phyloP scores from a whole-genome alignment of 2,329 filamentous ascomycete genomes.

The Polytolypa hystricis region DNA sequence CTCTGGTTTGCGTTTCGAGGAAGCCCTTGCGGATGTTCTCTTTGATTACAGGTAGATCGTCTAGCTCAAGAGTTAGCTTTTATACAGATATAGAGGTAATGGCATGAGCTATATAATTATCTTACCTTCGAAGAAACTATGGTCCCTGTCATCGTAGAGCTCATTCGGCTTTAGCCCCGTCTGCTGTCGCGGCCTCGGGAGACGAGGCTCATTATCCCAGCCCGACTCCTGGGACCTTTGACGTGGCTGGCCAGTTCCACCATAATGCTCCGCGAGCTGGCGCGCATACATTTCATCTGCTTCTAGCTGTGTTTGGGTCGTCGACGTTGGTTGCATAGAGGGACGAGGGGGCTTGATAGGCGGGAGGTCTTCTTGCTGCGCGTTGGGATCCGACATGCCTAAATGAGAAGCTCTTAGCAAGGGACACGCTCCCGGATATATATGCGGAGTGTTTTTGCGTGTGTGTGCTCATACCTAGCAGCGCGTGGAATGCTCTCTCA shows the following conservation, averaged over 20 bases:
- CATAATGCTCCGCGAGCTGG: constrained; percentile 85
- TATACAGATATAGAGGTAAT: constrained; percentile 11
- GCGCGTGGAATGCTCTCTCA: constrained; percentile 89
- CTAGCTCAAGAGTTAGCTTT: constrained; percentile 33
- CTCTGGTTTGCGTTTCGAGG: constrained; percentile 79
- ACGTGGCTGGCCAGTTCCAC: constrained; percentile 30
- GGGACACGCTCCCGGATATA: neutral
- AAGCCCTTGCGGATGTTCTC: constrained; percentile 94
- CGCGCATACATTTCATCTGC: constrained; percentile 86
- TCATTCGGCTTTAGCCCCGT: constrained; percentile 47
- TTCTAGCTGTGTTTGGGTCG: constrained; percentile 68
- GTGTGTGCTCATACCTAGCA: constrained; percentile 53
- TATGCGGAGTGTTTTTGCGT: too few relatives aligned
- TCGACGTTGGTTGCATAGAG: constrained; percentile 39
- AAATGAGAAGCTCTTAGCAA: constrained; percentile 1
- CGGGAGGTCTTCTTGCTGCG: constrained; percentile 51
- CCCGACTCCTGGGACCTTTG: constrained; percentile 7
- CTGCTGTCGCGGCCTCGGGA: constrained; percentile 36
- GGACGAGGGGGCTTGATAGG: constrained; percentile 74
- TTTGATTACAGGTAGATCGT: constrained; percentile 84
- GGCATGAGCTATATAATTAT: neutral
- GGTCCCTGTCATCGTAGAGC: constrained; percentile 58
- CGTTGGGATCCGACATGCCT: constrained; percentile 74
- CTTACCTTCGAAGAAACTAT: constrained; percentile 75
- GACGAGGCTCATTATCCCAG: constrained; percentile 20